Evolutionary conservation across 495 filamentous ascomycete species (phyloP), one percentile per base, ranked within the genome.

Genomic region (Aspergillus coremiiformis): DNA sequence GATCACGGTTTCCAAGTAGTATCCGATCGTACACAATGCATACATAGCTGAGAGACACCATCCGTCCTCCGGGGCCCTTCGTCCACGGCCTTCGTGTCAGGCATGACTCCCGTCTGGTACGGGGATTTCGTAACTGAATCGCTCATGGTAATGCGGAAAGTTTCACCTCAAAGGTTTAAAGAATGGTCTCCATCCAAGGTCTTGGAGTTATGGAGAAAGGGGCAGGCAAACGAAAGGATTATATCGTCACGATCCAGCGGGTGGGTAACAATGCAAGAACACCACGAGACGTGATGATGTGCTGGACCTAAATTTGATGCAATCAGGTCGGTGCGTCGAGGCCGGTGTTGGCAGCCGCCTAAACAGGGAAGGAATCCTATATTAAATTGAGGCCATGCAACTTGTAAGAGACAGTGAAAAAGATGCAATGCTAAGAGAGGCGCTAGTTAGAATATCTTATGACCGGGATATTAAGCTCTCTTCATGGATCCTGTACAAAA

Each of bases 1-100:
- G 48, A 43, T 39, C 35, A 41, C 12, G 37, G n/a, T 8, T 15
- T 43, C n/a, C 27, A 37, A 14, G 37, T 20, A 33, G 30, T 22
- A 33, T 20, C n/a, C 10, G 24, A 3, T 35, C n/a, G n/a, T 4
- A 19, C 2, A 24, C 7, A 42, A 27, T 24, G 59, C 64, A 55
- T 65, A 73, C 70, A 71, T 10, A 73, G 27, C 20, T 64, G 63
- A 10, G 70, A 56, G 19, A 73, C 63, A 14, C 67, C 68, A 59
- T 71, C 70, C 0, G 62, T 59, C 7, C 61, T 60, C 3, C 60
- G 57, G 11, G 58, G 59, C 6, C 51, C 65, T 24, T 68, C 63
- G 9, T 66, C 63, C 6, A 60, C 26, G 5, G 57, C 35, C 30
- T 66, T 70, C 0, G 61, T 45, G 41, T 60, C 58, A 12, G 59